A percentile compares a stretch with the other conserved stretches of the same genome.
Conservation (phyloP, 2,329 filamentous ascomycete genomes). For the Colletotrichum sp. region DNA sequence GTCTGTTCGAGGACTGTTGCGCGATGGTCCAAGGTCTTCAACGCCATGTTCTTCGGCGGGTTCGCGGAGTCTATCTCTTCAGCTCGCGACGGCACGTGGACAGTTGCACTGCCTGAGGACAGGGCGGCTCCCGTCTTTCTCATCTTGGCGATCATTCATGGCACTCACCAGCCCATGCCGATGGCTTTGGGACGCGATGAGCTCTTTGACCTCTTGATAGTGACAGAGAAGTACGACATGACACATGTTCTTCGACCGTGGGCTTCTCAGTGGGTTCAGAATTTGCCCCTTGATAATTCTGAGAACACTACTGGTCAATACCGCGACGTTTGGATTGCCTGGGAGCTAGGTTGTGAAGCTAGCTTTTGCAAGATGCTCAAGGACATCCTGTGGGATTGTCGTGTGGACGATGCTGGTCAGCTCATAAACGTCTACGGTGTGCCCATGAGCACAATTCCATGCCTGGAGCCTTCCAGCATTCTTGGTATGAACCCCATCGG, state of each 20-base stretch:
- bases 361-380: neutral
- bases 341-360: neutral
- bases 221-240: neutral
- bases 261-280: neutral
- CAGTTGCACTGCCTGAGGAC: neutral
- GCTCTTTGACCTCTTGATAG: neutral
- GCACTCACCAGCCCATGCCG: neutral
- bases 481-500: neutral
- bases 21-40: neutral
- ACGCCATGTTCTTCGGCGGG: neutral
- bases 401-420: neutral
- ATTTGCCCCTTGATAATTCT: neutral
- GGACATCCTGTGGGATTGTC: neutral
- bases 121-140: neutral
- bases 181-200: neutral
- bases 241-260: neutral
- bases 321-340: neutral
- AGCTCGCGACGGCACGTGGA: neutral
- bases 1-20: neutral
- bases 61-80: neutral
- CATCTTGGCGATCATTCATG: neutral
- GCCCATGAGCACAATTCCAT: neutral
- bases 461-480: neutral
- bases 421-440: neutral
- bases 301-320: neutral